A percentile compares a stretch with the other conserved stretches of the same genome.
Conservation (phyloP, 441 rosid species). For the Adansonia grandidieri region DNA sequence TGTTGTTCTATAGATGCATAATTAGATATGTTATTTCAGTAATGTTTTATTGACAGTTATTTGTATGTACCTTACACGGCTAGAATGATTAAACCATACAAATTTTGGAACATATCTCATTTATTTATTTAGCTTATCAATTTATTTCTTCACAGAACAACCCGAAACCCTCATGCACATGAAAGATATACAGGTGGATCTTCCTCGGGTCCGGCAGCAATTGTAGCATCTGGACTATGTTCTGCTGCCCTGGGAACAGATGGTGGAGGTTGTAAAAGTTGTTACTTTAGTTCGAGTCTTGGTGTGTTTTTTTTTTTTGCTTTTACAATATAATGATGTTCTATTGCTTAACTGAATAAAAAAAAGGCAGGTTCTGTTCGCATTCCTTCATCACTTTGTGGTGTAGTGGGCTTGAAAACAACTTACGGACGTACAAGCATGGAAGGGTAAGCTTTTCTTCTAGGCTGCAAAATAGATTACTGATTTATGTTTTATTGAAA, state of each 20-base stretch:
- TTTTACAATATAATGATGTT: conserved; percentile 24
- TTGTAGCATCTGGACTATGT: conserved; percentile 88
- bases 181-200: conserved; percentile 94
- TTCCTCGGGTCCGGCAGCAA: conserved; percentile 91
- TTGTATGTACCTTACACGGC: not conserved
- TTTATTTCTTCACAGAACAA: conserved; percentile 67
- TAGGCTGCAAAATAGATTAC: not conserved
- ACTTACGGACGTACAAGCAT: conserved; percentile 82
- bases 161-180: conserved; percentile 80
- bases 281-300: conserved; percentile 22
- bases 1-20: conserved; percentile 25
- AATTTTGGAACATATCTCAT: not conserved
- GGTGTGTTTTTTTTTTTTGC: too few species aligned
- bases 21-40: not conserved
- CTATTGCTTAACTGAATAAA: conserved; percentile 22
- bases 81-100: conserved; percentile 12
- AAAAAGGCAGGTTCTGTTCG: conserved; percentile 76
- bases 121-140: not conserved
- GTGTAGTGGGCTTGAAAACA: conserved; percentile 85
- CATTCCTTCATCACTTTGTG: conserved; percentile 82
- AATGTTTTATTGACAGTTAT: not conserved
- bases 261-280: conserved; percentile 76
- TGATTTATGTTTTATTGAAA: too few species aligned
- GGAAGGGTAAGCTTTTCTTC: conserved; percentile 56
- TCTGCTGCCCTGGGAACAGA: conserved; percentile 94